Conservation (phyloP, 768 basidiomycete species). For the Hydnomerulius pinastri region DNA sequence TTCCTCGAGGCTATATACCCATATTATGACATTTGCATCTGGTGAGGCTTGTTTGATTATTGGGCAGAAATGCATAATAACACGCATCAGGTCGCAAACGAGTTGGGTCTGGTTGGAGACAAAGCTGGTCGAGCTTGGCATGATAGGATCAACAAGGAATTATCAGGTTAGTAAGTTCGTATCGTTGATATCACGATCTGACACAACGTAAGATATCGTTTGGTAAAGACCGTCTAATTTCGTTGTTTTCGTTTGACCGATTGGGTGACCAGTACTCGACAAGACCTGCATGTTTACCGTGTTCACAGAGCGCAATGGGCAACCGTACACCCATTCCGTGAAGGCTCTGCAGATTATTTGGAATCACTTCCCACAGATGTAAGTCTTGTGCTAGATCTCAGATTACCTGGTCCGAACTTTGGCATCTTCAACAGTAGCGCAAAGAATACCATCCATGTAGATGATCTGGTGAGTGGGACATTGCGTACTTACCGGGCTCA, state of each 20-base stretch:
- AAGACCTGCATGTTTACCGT: conserved; percentile 89
- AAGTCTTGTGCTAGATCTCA: conserved; percentile 11
- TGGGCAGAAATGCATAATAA: not conserved
- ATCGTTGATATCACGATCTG: not conserved
- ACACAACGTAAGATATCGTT: conserved; percentile 53
- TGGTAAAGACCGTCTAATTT: conserved; percentile 39
- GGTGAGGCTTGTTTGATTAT: conserved; percentile 42
- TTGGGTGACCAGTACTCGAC: conserved; percentile 64
- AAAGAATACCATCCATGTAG: conserved; percentile 82
- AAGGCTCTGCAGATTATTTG: conserved; percentile 85
- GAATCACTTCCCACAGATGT: conserved; percentile 86
- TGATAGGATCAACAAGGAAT: conserved; percentile 68
- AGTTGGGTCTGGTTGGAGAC: conserved; percentile 90
- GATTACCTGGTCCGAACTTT: not conserved
- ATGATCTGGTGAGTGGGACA: conserved; percentile 64
- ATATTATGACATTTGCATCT: conserved; percentile 87
- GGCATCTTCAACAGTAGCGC: conserved; percentile 44
- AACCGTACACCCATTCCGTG: conserved; percentile 79
- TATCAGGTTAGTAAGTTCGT: conserved; percentile 56
- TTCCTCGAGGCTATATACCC: conserved; percentile 81
- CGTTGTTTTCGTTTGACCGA: not conserved
- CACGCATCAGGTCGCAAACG: conserved; percentile 70
- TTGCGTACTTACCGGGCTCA: not conserved
- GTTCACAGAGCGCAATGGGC: conserved; percentile 70
- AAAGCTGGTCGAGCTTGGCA: conserved; percentile 83